These are phyloP conservation scores for Aspergillus eucalypticola DNA, from an alignment of 2,329 filamentous ascomycete species.

Conservation along the genomic window DNA sequence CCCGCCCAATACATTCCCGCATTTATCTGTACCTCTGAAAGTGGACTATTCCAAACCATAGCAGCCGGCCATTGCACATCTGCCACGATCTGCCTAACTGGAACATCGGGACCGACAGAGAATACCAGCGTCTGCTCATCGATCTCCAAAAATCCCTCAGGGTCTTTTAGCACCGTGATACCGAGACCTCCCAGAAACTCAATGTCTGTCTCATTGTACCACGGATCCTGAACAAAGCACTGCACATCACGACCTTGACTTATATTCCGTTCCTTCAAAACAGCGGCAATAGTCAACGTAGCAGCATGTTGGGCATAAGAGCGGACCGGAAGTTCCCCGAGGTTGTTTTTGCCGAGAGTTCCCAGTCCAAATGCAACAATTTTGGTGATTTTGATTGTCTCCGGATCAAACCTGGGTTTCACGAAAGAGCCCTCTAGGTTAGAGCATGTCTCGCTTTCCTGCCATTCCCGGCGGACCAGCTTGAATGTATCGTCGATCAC, in stretches of 20 bases:
- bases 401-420: neutral
- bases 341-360: conserved; percentile 11
- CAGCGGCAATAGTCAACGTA: conserved; percentile 22
- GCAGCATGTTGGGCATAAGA: conserved; percentile 28
- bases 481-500: conserved; percentile 14
- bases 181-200: conserved; percentile 20
- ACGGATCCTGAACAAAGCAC: conserved; percentile 34
- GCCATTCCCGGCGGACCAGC: conserved; percentile 20
- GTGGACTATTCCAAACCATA: conserved; percentile 31
- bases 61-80: conserved; percentile 39
- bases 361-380: conserved; percentile 30
- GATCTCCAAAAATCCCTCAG: conserved; percentile 39
- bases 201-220: conserved; percentile 24
- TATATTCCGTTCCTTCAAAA: conserved; percentile 12
- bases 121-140: conserved; percentile 43
- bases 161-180: conserved; percentile 29
- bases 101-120: conserved; percentile 34
- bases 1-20: conserved; percentile 21
- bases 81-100: conserved; percentile 42
- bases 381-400: conserved; percentile 18
- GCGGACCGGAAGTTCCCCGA: conserved; percentile 12
- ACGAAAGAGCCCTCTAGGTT: conserved; percentile 17
- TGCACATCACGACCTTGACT: conserved; percentile 9
- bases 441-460: conserved; percentile 19
- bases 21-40: conserved; percentile 7